Evolutionary conservation across 75 land plant species (phyloP), one percentile per base, ranked within the genome.

Genomic region (Selaginella tamariscina): DNA sequence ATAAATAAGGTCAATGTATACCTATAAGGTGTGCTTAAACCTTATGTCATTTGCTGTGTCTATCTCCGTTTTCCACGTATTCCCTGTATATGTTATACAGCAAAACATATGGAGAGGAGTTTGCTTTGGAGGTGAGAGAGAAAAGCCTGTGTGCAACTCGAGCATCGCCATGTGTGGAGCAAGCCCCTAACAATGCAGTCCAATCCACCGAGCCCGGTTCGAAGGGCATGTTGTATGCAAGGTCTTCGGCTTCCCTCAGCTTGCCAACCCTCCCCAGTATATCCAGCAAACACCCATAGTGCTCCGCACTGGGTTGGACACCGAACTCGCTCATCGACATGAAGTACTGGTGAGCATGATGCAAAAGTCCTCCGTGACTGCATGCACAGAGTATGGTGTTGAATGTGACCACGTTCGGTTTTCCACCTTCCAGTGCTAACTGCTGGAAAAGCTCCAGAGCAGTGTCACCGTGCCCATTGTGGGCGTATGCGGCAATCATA

Each of bases 331-430:
- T 9, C 62, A 59, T 59, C 24, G 5, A 5, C 26, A 21, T 2
- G 23, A 59, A 59, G 62, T 59, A 59, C 9, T n/a, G 18, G 26
- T 21, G 27, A 5, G 27, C 62, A 9, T 59, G n/a, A n/a, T 8
- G 8, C 9, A 59, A 5, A 8, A 9, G 8, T 5, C 62, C 62
- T 21, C 8, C 5, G 27, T 59, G 62, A n/a, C 24, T 59, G 26
- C 62, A 59, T n/a, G 62, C 62, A n/a, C 23, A 59, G 27, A 59
- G 62, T 8, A 59, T 59, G 62, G 27, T 59, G 26, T 59, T 59
- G 62, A 59, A 59, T 5, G 62, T 59, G 62, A 59, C 26, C 8
- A 23, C 23, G 62, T 59, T 26, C 9, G 62, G 62, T n/a, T 2
- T 5, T n/a, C 9, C 2, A n/a, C 62, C 62, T 5, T 59, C 26